phyloP scores from a whole-genome alignment of 805 yeast genomes.

The Ogataea glucozyma region DNA sequence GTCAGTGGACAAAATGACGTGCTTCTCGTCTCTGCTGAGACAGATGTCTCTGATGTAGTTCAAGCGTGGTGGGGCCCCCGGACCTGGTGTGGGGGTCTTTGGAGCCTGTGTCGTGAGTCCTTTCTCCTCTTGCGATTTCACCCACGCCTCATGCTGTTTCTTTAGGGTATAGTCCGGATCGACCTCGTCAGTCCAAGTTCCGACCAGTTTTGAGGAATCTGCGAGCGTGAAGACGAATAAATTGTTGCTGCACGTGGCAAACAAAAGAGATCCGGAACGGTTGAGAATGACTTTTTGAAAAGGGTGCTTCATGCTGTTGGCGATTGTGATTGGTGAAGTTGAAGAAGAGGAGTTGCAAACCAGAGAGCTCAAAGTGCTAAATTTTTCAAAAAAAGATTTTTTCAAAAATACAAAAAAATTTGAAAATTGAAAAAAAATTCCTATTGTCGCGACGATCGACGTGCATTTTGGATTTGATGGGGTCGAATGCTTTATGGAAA shows the following conservation, averaged over 20 bases:
- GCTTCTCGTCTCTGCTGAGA: constrained; percentile 52
- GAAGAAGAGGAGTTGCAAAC: not conserved
- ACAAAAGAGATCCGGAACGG: constrained; percentile 47
- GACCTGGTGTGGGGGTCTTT: constrained; percentile 62
- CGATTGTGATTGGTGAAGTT: not conserved
- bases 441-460: constrained; percentile 12
- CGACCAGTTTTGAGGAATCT: constrained; percentile 43
- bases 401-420: constrained; percentile 3
- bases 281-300: constrained; percentile 57
- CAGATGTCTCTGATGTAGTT: constrained; percentile 67
- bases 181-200: constrained; percentile 63
- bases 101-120: constrained; percentile 37
- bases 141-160: constrained; percentile 47
- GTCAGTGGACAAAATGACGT: constrained; percentile 71
- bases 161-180: constrained; percentile 48
- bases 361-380: not conserved
- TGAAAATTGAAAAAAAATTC: not conserved
- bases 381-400: constrained; percentile 5
- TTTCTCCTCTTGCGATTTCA: constrained; percentile 35
- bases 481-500: too few species aligned
- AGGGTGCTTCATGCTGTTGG: constrained; percentile 59
- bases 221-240: constrained; percentile 51
- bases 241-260: constrained; percentile 58
- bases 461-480: too few species aligned
- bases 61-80: constrained; percentile 67